These are phyloP conservation scores for Echeveria elegans DNA, from an alignment of 164 flowering plant species.

Conservation along the genomic window DNA sequence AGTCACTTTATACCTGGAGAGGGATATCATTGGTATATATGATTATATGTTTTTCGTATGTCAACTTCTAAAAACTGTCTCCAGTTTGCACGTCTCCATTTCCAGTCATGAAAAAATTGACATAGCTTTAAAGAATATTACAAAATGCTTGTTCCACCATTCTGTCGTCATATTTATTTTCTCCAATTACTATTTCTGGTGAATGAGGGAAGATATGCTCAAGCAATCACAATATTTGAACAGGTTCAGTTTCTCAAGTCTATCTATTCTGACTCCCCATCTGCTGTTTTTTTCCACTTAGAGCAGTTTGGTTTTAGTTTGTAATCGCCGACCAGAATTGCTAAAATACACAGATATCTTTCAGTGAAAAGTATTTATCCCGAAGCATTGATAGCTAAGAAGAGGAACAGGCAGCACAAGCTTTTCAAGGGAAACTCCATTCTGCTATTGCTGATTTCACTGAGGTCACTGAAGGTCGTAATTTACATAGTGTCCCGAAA, in stretches of 20 bases:
- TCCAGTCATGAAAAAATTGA: no score
- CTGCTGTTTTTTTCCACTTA: neutral
- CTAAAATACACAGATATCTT: conserved; percentile 44
- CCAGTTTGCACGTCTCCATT: no score
- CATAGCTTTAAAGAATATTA: neutral
- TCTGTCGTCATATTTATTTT: neutral
- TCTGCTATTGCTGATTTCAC: conserved; percentile 86
- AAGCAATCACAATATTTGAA: conserved; percentile 76
- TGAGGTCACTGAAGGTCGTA: conserved; percentile 35
- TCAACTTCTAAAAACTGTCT: no score
- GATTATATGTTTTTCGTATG: no score
- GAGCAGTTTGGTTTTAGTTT: no score
- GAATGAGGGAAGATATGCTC: conserved; percentile 84
- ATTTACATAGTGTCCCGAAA: neutral
- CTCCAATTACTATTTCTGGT: conserved; percentile 34
- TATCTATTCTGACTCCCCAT: no score
- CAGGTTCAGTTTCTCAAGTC: conserved; percentile 38
- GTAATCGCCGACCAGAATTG: no score
- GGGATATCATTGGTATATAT: conserved; percentile 81
- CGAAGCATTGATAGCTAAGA: conserved; percentile 92
- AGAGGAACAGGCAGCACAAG: conserved; percentile 97
- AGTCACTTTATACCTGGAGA: conserved; percentile 74
- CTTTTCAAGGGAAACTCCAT: conserved; percentile 82
- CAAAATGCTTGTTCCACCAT: neutral
- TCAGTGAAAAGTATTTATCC: conserved; percentile 80